These are phyloP conservation scores for Astragalus glycyphyllos DNA, from an alignment of 306 rosid species.

Conservation along the genomic window DNA sequence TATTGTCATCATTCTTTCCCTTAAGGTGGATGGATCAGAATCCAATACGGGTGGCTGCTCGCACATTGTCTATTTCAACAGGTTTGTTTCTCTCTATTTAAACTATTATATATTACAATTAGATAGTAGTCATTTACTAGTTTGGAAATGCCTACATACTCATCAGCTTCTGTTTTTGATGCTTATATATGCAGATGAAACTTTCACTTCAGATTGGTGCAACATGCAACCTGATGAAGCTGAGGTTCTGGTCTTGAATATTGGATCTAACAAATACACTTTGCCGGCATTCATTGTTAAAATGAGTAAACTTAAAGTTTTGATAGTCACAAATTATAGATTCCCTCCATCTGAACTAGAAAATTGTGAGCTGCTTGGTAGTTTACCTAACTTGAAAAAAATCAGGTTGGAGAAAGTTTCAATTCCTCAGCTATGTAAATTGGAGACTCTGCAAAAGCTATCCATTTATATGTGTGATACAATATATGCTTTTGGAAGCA, in stretches of 20 bases:
- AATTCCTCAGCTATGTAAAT: constrained; percentile 34
- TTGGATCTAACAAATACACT: constrained; percentile 40
- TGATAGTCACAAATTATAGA: constrained; percentile 54
- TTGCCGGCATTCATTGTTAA: constrained; percentile 49
- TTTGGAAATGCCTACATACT: no score
- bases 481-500: constrained; percentile 29
- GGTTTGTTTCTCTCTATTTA: constrained; percentile 50
- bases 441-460: constrained; percentile 36
- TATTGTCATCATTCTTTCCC: no score
- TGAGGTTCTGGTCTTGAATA: constrained; percentile 64
- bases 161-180: background rate
- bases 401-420: constrained; percentile 55
- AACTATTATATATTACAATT: no score
- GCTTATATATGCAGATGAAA: constrained; percentile 61
- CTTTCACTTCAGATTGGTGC: constrained; percentile 48
- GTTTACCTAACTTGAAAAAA: constrained; percentile 49
- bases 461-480: constrained; percentile 47
- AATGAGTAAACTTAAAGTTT: constrained; percentile 58
- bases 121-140: no score
- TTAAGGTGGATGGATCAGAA: constrained; percentile 48
- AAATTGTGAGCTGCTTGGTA: constrained; percentile 48
- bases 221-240: constrained; percentile 45
- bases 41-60: constrained; percentile 40
- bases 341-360: constrained; percentile 42
- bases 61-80: constrained; percentile 62